These are phyloP conservation scores for Coemansia sp. DNA, from an alignment of 192 early-diverging fungal genomes.

Conservation along the genomic window DNA sequence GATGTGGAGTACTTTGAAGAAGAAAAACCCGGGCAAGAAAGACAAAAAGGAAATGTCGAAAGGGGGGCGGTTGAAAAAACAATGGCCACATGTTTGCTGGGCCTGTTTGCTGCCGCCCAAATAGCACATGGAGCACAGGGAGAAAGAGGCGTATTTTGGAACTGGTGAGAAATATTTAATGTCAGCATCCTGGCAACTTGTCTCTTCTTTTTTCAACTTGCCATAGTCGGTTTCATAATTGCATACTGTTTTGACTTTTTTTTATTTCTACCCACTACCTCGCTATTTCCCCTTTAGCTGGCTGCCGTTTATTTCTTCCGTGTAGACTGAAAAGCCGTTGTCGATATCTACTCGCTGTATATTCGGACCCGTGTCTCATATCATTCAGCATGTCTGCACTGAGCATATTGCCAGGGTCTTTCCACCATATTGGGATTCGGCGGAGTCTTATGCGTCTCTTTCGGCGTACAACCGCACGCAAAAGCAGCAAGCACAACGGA, in stretches of 20 bases:
- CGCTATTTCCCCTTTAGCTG: too few relatives aligned
- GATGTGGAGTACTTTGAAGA: background rate
- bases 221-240: constrained; percentile 7
- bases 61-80: background rate
- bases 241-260: background rate
- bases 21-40: background rate
- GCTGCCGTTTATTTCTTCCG: too few relatives aligned
- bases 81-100: background rate
- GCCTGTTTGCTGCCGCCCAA: background rate
- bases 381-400: constrained; percentile 18
- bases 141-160: background rate
- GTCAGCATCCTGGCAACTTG: background rate
- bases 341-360: too few relatives aligned
- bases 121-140: background rate
- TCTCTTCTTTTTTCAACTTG: background rate
- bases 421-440: constrained; percentile 40
- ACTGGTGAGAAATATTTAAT: constrained; percentile 3
- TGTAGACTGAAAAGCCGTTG: too few relatives aligned
- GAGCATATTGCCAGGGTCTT: constrained; percentile 40
- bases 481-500: constrained; percentile 45
- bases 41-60: background rate
- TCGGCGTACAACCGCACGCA: constrained; percentile 36
- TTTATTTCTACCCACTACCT: background rate
- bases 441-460: constrained; percentile 48
- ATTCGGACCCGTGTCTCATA: background rate